phyloP scores from a whole-genome alignment of 2,329 filamentous ascomycete species.

The Botrytis pseudocinerea region DNA sequence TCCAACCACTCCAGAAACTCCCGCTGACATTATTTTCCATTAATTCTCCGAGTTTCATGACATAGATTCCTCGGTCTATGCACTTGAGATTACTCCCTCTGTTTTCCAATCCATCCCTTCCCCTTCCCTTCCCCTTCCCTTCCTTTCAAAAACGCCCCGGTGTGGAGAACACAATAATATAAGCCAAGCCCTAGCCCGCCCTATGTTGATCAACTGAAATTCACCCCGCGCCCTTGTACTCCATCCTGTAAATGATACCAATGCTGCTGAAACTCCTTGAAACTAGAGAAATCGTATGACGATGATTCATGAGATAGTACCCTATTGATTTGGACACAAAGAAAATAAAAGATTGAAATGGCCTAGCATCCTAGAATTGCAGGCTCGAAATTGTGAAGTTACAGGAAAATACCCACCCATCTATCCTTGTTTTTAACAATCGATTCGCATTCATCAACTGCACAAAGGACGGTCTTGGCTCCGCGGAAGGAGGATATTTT shows the following conservation, averaged over 20 bases:
- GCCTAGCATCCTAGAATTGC: not conserved
- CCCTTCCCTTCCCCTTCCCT: not conserved
- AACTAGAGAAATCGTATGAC: not conserved
- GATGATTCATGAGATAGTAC: not conserved
- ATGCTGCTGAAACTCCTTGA: constrained; percentile 13
- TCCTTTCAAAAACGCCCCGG: constrained; percentile 3
- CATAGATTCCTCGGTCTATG: not conserved
- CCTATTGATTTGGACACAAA: not conserved
- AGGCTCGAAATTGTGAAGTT: not conserved
- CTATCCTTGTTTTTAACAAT: constrained; percentile 56
- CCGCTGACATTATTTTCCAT: not conserved
- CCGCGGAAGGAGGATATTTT: constrained; percentile 9
- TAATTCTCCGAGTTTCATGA: not conserved
- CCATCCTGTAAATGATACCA: constrained; percentile 11
- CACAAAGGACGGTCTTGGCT: constrained; percentile 45
- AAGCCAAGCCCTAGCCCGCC: constrained; percentile 1
- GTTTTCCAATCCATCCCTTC: not conserved
- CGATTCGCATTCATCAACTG: constrained; percentile 56
- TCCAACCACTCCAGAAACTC: not conserved
- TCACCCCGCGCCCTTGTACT: not conserved
- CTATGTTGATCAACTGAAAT: not conserved
- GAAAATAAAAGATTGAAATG: not conserved
- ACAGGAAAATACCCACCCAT: constrained; percentile 61
- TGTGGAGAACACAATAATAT: constrained; percentile 3
- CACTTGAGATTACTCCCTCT: not conserved